Percentiles rank a stretch among this genome's conserved stretches.
These are phyloP conservation scores for Aureobasidium sp. DNA, from an alignment of 2,329 filamentous ascomycete species.

Conservation along the genomic window DNA sequence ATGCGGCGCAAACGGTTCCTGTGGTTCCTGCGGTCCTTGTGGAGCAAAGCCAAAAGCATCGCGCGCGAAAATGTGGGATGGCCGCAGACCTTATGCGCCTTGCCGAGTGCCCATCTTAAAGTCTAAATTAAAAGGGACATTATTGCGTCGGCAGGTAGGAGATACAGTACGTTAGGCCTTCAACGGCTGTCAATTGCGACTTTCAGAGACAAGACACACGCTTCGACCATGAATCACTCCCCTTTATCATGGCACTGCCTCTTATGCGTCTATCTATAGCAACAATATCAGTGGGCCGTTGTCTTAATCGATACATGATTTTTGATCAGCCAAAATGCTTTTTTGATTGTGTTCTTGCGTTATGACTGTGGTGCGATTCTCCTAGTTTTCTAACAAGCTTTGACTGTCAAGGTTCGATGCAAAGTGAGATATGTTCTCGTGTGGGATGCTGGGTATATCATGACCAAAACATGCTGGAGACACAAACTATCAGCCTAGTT, in stretches of 20 bases:
- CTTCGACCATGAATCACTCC: not conserved
- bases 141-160: conserved; percentile 4
- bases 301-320: not conserved
- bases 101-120: conserved; percentile 2
- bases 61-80: conserved; percentile 6
- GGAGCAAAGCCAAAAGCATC: conserved; percentile 8
- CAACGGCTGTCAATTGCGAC: not conserved
- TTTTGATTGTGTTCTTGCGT: not conserved
- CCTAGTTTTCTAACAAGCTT: not conserved
- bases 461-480: not conserved
- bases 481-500: not conserved
- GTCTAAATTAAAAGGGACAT: conserved; percentile 13
- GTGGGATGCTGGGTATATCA: not conserved
- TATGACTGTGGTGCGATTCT: not conserved
- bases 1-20: conserved; percentile 6
- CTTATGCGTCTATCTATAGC: not conserved
- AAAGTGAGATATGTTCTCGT: not conserved
- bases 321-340: not conserved
- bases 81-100: conserved; percentile 8
- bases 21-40: conserved; percentile 7
- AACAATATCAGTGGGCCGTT: conserved; percentile 2
- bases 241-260: not conserved
- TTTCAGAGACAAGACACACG: not conserved
- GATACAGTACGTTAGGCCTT: conserved; percentile 12
- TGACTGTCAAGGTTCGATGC: not conserved